Percentiles rank a stretch among this genome's conserved stretches.
phyloP scores from a whole-genome alignment of 108 stramenopile genomes.

The Cyclotella kingstonii region DNA sequence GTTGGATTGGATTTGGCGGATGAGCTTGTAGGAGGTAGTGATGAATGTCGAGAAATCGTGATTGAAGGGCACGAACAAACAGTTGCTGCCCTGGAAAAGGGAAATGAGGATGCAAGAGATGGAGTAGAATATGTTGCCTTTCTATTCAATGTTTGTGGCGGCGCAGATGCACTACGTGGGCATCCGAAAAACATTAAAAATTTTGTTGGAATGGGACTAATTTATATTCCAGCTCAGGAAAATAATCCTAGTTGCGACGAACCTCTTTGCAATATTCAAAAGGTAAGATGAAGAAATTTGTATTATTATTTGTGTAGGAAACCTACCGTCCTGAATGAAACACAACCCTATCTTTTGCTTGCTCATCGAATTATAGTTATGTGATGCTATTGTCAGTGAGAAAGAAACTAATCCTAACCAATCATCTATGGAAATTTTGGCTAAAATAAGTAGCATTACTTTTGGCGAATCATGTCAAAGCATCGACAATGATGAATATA shows the following conservation, averaged over 20 bases:
- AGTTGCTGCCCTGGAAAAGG: constrained; percentile 17
- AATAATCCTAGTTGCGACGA: constrained; percentile 84
- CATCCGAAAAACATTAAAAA: constrained; percentile 44
- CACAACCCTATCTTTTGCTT: constrained; percentile 1
- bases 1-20: constrained; percentile 64
- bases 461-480: constrained; percentile 30
- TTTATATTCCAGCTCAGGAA: constrained; percentile 71
- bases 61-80: constrained; percentile 66
- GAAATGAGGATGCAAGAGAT: neutral
- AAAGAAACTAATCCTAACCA: constrained; percentile 11
- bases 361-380: constrained; percentile 2
- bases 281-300: constrained; percentile 13
- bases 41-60: constrained; percentile 63
- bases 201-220: constrained; percentile 86
- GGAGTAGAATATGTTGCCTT: constrained; percentile 39
- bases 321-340: too few species aligned
- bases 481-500: constrained; percentile 36
- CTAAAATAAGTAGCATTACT: constrained; percentile 29
- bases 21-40: constrained; percentile 69
- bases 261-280: constrained; percentile 75
- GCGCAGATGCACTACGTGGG: constrained; percentile 43
- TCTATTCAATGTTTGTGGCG: constrained; percentile 77
- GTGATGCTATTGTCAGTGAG: constrained; percentile 17
- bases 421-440: constrained; percentile 52
- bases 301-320: neutral